phyloP scores from a whole-genome alignment of 192 early-diverging fungal species.

The Backusella tarrabulga region DNA sequence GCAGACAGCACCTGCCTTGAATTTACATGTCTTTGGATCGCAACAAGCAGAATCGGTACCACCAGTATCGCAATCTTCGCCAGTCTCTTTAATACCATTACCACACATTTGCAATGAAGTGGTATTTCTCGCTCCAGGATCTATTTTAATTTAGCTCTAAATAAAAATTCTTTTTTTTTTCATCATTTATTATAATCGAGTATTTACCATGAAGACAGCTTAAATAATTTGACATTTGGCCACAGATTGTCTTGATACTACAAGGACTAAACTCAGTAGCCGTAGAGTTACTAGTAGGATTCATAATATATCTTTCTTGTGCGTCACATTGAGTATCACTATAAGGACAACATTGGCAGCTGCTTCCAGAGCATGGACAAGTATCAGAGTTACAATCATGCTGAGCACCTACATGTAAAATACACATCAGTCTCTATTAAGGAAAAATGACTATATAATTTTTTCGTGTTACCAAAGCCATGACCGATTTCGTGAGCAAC shows the following conservation, averaged over 20 bases:
- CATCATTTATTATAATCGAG: background rate
- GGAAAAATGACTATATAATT: background rate
- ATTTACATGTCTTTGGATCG: slow-evolving; percentile 75
- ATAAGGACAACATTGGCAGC: slow-evolving; percentile 65
- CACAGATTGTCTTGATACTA: slow-evolving; percentile 58
- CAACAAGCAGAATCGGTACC: slow-evolving; percentile 82
- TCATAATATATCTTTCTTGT: slow-evolving; percentile 67
- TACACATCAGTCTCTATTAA: background rate
- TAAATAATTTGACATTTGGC: slow-evolving; percentile 16
- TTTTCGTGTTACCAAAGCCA: slow-evolving; percentile 54
- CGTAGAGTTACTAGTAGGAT: slow-evolving; percentile 63
- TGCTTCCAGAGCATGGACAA: slow-evolving; percentile 54
- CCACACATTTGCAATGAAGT: slow-evolving; percentile 81
- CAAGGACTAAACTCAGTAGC: slow-evolving; percentile 70
- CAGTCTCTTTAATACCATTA: slow-evolving; percentile 87
- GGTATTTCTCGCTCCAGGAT: slow-evolving; percentile 38
- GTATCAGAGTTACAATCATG: slow-evolving; percentile 81
- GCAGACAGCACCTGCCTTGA: slow-evolving; percentile 77
- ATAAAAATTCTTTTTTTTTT: background rate
- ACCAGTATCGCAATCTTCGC: slow-evolving; percentile 94
- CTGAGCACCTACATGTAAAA: slow-evolving; percentile 52
- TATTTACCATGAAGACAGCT: slow-evolving; percentile 31
- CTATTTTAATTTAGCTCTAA: slow-evolving; percentile 5
- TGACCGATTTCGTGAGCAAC: slow-evolving; percentile 96
- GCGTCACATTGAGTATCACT: slow-evolving; percentile 69